phyloP scores from a whole-genome alignment of 805 yeast species.

The Wickerhamiella sergipiensis region DNA sequence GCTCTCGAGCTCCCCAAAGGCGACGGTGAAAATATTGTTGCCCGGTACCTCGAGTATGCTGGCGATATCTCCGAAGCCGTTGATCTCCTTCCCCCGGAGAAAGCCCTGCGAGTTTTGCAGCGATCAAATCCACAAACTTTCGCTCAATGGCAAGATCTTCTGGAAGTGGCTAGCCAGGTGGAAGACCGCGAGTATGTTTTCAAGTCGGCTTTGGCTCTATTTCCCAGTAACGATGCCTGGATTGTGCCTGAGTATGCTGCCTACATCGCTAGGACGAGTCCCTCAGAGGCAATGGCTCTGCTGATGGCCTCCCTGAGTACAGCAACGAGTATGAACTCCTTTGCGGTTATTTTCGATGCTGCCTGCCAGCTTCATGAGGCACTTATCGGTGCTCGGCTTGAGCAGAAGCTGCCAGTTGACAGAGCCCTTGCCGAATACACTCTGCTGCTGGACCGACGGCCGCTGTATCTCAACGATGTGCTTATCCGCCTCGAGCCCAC shows the following conservation, averaged over 20 bases:
- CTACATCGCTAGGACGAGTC: slow-evolving; percentile 32
- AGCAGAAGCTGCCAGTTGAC: slow-evolving; percentile 24
- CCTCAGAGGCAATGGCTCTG: slow-evolving; percentile 28
- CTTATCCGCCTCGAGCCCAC: slow-evolving; percentile 47
- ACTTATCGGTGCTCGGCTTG: slow-evolving; percentile 25
- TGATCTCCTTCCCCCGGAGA: neutral
- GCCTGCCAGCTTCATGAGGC: slow-evolving; percentile 49
- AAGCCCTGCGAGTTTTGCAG: neutral
- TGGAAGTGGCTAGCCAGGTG: neutral
- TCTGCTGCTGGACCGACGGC: slow-evolving; percentile 40
- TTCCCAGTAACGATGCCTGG: slow-evolving; percentile 3
- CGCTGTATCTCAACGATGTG: slow-evolving; percentile 51
- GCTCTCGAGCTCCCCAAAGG: slow-evolving; percentile 26
- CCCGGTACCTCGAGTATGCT: slow-evolving; percentile 3
- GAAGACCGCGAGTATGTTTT: slow-evolving; percentile 6
- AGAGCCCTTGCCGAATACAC: slow-evolving; percentile 38
- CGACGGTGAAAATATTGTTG: slow-evolving; percentile 9
- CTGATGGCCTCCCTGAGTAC: slow-evolving; percentile 36
- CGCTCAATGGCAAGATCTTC: neutral
- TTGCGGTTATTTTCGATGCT: slow-evolving; percentile 48
- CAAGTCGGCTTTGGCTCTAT: neutral
- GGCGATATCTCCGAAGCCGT: neutral
- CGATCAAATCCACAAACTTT: neutral
- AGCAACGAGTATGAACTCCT: slow-evolving; percentile 44
- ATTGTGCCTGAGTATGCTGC: slow-evolving; percentile 28